Evolutionary conservation across 306 rosid species (phyloP).

Genomic region (Ochetophila trinervis): DNA sequence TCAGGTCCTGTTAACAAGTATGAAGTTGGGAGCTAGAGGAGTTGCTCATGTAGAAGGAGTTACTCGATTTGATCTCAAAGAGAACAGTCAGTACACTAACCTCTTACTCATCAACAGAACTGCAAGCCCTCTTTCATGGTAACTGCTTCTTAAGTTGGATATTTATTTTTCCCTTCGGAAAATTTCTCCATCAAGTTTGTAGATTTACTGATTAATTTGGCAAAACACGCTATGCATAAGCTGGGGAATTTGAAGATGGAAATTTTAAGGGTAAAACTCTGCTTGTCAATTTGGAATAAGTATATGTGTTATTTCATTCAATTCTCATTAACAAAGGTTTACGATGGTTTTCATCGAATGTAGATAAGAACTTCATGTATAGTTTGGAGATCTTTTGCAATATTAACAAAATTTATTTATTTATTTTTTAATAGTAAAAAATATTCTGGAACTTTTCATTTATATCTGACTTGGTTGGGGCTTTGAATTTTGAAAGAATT

Average conservation of each 20-base stretch:
- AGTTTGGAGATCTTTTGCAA: background rate
- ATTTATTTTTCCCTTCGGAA: background rate
- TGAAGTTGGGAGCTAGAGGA: conserved; percentile 81
- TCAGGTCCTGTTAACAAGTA: conserved; percentile 60
- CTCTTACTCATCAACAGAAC: conserved; percentile 86
- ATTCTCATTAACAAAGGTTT: background rate
- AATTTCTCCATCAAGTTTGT: conserved; percentile 1
- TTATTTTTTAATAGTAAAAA: too few species aligned
- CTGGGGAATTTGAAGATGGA: background rate
- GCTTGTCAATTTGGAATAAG: conserved; percentile 4
- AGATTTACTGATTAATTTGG: conserved; percentile 11
- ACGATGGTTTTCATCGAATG: background rate
- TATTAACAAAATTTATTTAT: background rate
- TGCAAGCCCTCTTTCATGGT: conserved; percentile 90
- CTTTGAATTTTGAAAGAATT: background rate
- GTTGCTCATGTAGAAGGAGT: conserved; percentile 59
- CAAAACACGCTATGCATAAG: background rate
- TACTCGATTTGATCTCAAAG: conserved; percentile 59
- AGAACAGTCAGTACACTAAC: conserved; percentile 54
- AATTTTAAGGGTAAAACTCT: background rate
- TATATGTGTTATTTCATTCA: background rate
- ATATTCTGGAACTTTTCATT: too few species aligned
- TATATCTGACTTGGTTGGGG: background rate
- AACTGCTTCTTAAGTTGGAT: background rate
- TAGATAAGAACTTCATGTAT: background rate